phyloP scores from a whole-genome alignment of 495 filamentous ascomycete genomes.

The Penicillium silybi region DNA sequence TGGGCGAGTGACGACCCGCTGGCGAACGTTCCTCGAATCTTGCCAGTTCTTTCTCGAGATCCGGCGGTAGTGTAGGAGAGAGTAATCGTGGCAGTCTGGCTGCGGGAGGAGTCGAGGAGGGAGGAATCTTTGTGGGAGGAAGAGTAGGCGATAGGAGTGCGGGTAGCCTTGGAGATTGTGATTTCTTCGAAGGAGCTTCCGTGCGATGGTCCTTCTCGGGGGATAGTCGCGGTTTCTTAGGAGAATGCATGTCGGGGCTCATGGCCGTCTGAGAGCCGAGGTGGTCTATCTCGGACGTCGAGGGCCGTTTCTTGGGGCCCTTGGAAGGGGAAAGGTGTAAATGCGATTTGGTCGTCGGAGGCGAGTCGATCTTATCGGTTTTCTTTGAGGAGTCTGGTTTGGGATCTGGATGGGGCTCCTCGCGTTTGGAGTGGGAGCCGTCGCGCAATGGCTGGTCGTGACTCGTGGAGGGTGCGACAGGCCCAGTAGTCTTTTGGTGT shows the following conservation, averaged over 20 bases:
- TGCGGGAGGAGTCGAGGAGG: conserved; percentile 1
- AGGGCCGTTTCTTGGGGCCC: conserved; percentile 33
- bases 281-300: conserved; percentile 22
- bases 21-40: conserved; percentile 25
- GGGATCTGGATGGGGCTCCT: conserved; percentile 16
- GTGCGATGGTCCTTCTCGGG: conserved; percentile 21
- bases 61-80: conserved; percentile 39
- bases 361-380: conserved; percentile 5
- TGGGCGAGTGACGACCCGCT: conserved; percentile 11
- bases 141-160: conserved; percentile 42
- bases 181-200: conserved; percentile 18
- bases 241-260: conserved; percentile 17
- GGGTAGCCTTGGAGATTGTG: conserved; percentile 28
- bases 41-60: conserved; percentile 47
- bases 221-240: conserved; percentile 32
- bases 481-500: conserved; percentile 36
- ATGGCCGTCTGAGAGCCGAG: conserved; percentile 10
- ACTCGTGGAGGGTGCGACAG: conserved; percentile 16
- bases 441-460: conserved; percentile 20
- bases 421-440: conserved; percentile 9
- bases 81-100: conserved; percentile 14
- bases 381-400: conserved; percentile 19
- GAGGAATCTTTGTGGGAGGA: conserved; percentile 24
- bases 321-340: conserved; percentile 16
- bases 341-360: conserved; percentile 8